A percentile compares a stretch with the other conserved stretches of the same genome.
Conservation (phyloP, 1,284 basidiomycete species). For the Pterula multifida region DNA sequence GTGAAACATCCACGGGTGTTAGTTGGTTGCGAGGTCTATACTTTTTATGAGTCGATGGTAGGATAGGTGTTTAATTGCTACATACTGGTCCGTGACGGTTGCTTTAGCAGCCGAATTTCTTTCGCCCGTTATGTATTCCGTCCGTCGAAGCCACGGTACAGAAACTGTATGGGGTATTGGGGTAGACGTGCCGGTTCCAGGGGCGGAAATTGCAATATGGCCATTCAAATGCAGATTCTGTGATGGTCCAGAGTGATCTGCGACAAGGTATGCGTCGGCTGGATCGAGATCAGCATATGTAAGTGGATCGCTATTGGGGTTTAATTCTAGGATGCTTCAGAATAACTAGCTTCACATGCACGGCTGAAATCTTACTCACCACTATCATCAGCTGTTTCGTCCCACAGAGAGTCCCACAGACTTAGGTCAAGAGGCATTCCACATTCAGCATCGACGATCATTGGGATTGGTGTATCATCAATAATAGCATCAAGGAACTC, state of each 20-base stretch:
- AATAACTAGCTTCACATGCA: constrained; percentile 2
- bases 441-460: constrained; percentile 90
- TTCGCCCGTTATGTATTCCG: constrained; percentile 73
- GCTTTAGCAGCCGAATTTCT: constrained; percentile 20
- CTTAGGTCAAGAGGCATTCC: constrained; percentile 90
- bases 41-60: constrained; percentile 7
- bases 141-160: constrained; percentile 84
- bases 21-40: constrained; percentile 39
- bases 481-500: constrained; percentile 76
- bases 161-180: constrained; percentile 27
- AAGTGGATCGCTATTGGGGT: constrained; percentile 40
- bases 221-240: constrained; percentile 21
- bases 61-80: constrained; percentile 3
- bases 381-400: constrained; percentile 59
- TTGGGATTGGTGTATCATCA: constrained; percentile 71
- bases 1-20: constrained; percentile 60
- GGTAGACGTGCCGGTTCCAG: background rate
- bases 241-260: constrained; percentile 31
- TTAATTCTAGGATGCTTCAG: constrained; percentile 34
- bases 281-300: constrained; percentile 56
- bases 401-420: constrained; percentile 74
- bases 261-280: constrained; percentile 58
- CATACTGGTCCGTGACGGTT: constrained; percentile 48
- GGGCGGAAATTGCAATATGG: constrained; percentile 19
- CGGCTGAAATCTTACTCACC: constrained; percentile 31